phyloP scores from a whole-genome alignment of 2,329 filamentous ascomycete species.

The Fusarium pseudonygamai region DNA sequence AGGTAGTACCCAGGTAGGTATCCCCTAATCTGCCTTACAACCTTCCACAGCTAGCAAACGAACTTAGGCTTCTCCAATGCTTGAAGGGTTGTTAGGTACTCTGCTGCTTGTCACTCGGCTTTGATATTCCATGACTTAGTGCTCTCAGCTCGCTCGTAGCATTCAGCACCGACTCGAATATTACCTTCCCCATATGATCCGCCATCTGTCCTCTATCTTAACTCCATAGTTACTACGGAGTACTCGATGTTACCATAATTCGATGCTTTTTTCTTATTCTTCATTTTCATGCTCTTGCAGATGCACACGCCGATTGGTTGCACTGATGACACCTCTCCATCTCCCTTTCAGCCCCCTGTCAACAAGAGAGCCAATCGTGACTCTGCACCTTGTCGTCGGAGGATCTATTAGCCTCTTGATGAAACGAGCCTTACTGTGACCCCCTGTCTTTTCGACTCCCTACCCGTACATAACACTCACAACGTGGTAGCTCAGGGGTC shows the following conservation, averaged over 20 bases:
- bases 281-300: conserved; percentile 6
- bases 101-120: background rate
- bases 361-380: conserved; percentile 31
- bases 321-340: conserved; percentile 23
- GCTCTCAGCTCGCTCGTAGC: background rate
- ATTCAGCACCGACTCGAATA: background rate
- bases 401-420: conserved; percentile 39
- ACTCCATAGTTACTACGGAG: background rate
- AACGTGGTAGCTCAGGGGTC: conserved; percentile 26
- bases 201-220: background rate
- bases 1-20: background rate
- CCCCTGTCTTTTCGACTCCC: conserved; percentile 30
- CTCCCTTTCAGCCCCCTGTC: conserved; percentile 8
- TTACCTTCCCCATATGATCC: background rate
- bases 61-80: background rate
- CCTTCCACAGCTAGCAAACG: background rate
- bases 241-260: background rate
- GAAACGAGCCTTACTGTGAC: conserved; percentile 42
- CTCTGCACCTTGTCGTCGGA: conserved; percentile 24
- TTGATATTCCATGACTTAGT: background rate
- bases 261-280: background rate
- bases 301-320: conserved; percentile 17
- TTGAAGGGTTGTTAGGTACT: background rate
- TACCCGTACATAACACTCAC: conserved; percentile 34
- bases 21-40: background rate